phyloP scores from a whole-genome alignment of 2,329 filamentous ascomycete genomes.

The Orbilia quercus region DNA sequence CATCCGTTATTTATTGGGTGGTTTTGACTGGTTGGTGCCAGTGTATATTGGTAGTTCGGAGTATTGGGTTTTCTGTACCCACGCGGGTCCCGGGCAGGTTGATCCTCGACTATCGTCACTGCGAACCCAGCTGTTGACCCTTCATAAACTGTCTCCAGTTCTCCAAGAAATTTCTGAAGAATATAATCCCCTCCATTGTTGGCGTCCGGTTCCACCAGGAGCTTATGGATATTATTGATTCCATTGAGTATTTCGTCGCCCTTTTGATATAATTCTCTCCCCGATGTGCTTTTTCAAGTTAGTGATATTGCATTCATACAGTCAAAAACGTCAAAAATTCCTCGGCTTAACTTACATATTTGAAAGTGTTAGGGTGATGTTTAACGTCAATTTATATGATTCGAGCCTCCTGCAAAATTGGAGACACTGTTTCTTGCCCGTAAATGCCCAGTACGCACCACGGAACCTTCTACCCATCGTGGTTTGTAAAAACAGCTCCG shows the following conservation, averaged over 20 bases:
- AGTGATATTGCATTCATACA: background rate
- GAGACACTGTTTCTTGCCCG: slow-evolving; percentile 11
- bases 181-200: slow-evolving; percentile 5
- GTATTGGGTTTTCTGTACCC: no score
- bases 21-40: no score
- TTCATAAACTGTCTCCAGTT: slow-evolving; percentile 25
- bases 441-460: slow-evolving; percentile 21
- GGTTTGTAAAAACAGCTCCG: background rate
- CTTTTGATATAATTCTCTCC: background rate
- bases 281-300: background rate
- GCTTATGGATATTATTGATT: background rate
- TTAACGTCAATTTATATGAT: slow-evolving; percentile 17
- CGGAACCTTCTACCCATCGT: background rate
- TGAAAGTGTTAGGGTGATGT: slow-evolving; percentile 3
- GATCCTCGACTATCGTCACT: background rate
- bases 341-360: slow-evolving; percentile 1
- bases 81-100: no score
- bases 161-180: slow-evolving; percentile 14
- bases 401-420: slow-evolving; percentile 9
- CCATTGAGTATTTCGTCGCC: slow-evolving; percentile 8
- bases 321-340: background rate
- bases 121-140: background rate
- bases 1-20: no score
- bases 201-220: no score
- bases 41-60: no score